Percentiles rank a stretch among this genome's conserved stretches.
Conservation (phyloP, 225 moss, liverwort and hornwort species). For the Lunularia cruciata region DNA sequence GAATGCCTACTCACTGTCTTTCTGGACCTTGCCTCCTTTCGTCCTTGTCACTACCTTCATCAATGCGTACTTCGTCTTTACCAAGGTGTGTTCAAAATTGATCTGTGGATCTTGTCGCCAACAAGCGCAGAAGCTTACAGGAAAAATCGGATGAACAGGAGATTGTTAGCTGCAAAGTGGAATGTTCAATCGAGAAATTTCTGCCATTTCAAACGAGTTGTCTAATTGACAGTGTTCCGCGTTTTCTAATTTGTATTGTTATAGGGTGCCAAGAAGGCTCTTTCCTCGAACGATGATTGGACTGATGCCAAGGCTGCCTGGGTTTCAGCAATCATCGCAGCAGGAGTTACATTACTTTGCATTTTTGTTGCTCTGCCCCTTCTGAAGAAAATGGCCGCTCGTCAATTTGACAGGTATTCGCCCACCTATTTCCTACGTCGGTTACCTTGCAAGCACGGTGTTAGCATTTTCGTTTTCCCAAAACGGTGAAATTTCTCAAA, state of each 20-base stretch:
- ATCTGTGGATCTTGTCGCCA: not conserved
- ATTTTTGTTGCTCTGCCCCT: slow-evolving; percentile 41
- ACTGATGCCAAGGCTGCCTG: slow-evolving; percentile 57
- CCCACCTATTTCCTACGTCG: not conserved
- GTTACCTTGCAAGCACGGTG: no score
- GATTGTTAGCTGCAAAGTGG: no score
- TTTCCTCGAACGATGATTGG: slow-evolving; percentile 38
- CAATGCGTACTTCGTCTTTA: slow-evolving; percentile 76
- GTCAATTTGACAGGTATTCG: slow-evolving; percentile 41
- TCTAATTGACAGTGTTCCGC: not conserved
- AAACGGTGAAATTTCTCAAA: no score
- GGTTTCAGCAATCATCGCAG: slow-evolving; percentile 47
- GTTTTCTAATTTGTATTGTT: not conserved
- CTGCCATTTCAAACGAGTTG: not conserved
- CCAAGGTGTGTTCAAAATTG: slow-evolving; percentile 32
- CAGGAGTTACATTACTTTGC: slow-evolving; percentile 37
- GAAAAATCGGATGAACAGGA: not conserved
- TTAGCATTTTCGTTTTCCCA: not conserved
- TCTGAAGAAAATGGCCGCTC: slow-evolving; percentile 45
- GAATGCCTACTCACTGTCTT: slow-evolving; percentile 48
- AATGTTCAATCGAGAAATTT: no score
- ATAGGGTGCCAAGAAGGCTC: slow-evolving; percentile 58
- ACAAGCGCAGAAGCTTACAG: not conserved
- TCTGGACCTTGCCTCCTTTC: slow-evolving; percentile 63
- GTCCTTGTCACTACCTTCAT: slow-evolving; percentile 59